Conservation (phyloP, 108 stramenopile genomes). For the Schizochytrium sp. region DNA sequence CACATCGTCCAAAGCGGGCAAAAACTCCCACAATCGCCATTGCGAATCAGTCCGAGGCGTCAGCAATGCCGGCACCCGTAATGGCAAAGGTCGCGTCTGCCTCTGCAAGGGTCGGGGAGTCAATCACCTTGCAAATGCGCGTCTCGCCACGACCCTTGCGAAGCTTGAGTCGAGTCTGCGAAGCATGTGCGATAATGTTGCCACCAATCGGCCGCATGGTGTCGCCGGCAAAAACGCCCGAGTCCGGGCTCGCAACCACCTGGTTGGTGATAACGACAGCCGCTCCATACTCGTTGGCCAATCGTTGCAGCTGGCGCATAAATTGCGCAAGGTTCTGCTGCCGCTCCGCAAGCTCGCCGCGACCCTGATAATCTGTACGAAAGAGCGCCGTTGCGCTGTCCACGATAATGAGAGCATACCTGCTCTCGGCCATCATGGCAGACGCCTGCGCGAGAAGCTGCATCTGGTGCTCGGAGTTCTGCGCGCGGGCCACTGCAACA, state of each 20-base stretch:
- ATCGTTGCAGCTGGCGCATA: slow-evolving; percentile 85
- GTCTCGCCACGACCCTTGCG: slow-evolving; percentile 97
- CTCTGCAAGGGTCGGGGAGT: slow-evolving; percentile 92
- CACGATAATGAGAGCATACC: slow-evolving; percentile 92
- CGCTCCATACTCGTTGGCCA: slow-evolving; percentile 96
- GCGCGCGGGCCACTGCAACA: slow-evolving; percentile 95
- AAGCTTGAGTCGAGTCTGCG: slow-evolving; percentile 88
- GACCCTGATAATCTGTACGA: slow-evolving; percentile 97
- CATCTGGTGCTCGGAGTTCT: slow-evolving; percentile 99
- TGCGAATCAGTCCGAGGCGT: slow-evolving; percentile 43
- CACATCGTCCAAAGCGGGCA: background rate
- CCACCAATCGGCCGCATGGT: slow-evolving; percentile 97
- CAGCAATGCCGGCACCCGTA: slow-evolving; percentile 40
- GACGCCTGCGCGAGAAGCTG: slow-evolving; percentile 90
- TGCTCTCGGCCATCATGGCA: slow-evolving; percentile 93
- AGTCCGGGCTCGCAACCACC: slow-evolving; percentile 95
- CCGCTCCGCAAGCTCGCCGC: slow-evolving; percentile 91
- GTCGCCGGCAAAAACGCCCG: slow-evolving; percentile 91
- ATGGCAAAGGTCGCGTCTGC: slow-evolving; percentile 66
- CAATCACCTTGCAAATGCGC: slow-evolving; percentile 86
- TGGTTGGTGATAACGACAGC: slow-evolving; percentile 99
- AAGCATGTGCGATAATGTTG: slow-evolving; percentile 98
- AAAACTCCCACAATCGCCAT: background rate
- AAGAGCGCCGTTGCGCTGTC: slow-evolving; percentile 97
- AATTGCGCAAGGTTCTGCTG: slow-evolving; percentile 97